Evolutionary conservation across 2,329 filamentous ascomycete species (phyloP).

Genomic region (Aspergillus sp.): DNA sequence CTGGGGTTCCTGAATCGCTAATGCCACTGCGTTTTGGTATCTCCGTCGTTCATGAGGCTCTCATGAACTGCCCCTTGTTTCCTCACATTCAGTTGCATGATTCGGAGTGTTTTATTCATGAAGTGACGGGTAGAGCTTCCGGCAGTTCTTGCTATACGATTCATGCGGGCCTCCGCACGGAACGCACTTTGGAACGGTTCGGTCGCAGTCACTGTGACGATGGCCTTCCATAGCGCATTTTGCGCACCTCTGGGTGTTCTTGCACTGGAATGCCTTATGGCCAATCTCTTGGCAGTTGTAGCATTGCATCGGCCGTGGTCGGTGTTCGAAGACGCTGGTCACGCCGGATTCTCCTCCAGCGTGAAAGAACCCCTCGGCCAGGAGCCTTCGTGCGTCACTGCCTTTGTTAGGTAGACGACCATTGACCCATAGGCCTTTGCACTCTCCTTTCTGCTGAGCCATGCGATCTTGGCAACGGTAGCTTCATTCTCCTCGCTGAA

Average conservation of each 20-base stretch:
- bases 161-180: too few relatives aligned
- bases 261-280: too few relatives aligned
- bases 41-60: slow-evolving; percentile 18
- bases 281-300: slow-evolving; percentile 24
- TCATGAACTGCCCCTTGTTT: slow-evolving; percentile 19
- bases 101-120: slow-evolving; percentile 20
- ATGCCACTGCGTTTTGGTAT: background rate
- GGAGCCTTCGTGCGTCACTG: slow-evolving; percentile 21
- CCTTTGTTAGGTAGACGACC: slow-evolving; percentile 24
- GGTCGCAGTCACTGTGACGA: too few relatives aligned
- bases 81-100: slow-evolving; percentile 21
- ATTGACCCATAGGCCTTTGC: slow-evolving; percentile 22
- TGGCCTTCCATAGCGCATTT: too few relatives aligned
- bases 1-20: slow-evolving; percentile 14
- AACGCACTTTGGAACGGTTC: too few relatives aligned
- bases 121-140: slow-evolving; percentile 19
- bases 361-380: slow-evolving; percentile 20
- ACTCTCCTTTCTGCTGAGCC: slow-evolving; percentile 24
- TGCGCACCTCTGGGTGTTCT: too few relatives aligned
- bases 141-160: slow-evolving; percentile 20
- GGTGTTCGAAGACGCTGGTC: slow-evolving; percentile 20
- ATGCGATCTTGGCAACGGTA: slow-evolving; percentile 21
- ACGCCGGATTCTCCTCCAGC: slow-evolving; percentile 20
- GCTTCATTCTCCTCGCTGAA: slow-evolving; percentile 21
- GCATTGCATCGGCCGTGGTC: slow-evolving; percentile 25